Percentiles rank a stretch among this genome's conserved stretches.
phyloP scores from a whole-genome alignment of 148 eudicot genomes.

The Arctostaphylos glauca region DNA sequence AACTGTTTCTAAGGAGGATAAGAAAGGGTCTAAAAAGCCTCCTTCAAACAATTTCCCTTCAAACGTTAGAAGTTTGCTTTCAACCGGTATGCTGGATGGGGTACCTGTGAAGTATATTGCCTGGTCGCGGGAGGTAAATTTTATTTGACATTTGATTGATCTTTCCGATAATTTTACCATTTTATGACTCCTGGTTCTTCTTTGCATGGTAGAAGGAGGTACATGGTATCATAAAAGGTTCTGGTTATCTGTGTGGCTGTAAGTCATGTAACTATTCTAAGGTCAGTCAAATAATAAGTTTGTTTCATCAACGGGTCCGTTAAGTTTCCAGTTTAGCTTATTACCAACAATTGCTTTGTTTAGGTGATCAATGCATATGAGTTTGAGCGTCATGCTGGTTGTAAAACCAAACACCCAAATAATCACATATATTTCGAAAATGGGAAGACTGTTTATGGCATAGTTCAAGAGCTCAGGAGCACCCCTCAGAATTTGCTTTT shows the following conservation, averaged over 20 bases:
- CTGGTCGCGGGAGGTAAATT: conserved; percentile 77
- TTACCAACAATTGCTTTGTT: conserved; percentile 7
- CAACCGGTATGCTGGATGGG: conserved; percentile 89
- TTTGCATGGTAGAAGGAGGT: conserved; percentile 59
- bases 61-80: conserved; percentile 74
- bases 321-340: not conserved
- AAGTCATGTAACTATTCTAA: conserved; percentile 62
- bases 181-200: conserved; percentile 14
- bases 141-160: conserved; percentile 4
- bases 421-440: conserved; percentile 87
- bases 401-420: conserved; percentile 91
- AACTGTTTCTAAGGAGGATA: conserved; percentile 44
- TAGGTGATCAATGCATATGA: conserved; percentile 78
- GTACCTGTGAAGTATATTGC: conserved; percentile 81
- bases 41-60: conserved; percentile 75
- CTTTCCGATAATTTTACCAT: conserved; percentile 8
- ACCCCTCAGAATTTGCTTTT: conserved; percentile 70
- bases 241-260: conserved; percentile 87
- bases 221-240: conserved; percentile 59
- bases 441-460: conserved; percentile 74
- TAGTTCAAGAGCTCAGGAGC: conserved; percentile 76
- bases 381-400: conserved; percentile 84
- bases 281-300: conserved; percentile 36
- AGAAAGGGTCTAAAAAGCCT: conserved; percentile 45
- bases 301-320: not conserved